Percentiles rank a stretch among this genome's conserved stretches.
Conservation (phyloP, 208 protist genomes). For the Tritrichomonas foetus region DNA sequence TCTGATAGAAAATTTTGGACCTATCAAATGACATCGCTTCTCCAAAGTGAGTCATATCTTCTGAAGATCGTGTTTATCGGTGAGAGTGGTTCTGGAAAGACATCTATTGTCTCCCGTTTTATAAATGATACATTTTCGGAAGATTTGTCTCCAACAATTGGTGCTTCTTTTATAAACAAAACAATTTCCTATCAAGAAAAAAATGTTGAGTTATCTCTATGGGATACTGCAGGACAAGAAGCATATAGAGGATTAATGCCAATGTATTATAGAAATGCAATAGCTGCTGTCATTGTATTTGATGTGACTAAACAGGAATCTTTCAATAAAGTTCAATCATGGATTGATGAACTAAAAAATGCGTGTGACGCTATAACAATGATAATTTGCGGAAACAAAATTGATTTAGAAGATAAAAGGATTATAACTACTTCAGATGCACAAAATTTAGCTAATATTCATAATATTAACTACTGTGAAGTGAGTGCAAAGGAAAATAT, state of each 20-base stretch:
- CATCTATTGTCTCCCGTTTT: neutral
- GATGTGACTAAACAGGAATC: neutral
- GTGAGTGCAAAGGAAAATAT: too few species aligned
- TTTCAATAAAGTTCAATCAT: neutral
- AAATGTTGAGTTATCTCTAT: neutral
- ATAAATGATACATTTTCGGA: neutral
- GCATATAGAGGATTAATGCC: neutral
- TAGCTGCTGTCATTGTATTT: neutral
- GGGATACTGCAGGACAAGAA: constrained; percentile 29
- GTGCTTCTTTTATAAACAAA: neutral
- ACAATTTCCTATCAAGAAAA: neutral
- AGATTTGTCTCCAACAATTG: neutral
- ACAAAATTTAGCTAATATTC: neutral
- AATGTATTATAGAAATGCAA: constrained; percentile 25
- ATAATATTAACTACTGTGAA: too few species aligned
- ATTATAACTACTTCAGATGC: neutral
- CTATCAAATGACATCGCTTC: too few species aligned
- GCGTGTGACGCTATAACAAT: neutral
- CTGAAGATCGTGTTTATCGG: neutral
- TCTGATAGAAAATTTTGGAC: too few species aligned
- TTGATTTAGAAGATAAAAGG: neutral
- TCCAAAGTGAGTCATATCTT: neutral
- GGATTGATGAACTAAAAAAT: neutral
- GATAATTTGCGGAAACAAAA: neutral
- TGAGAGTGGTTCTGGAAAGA: neutral